Evolutionary conservation across 176 grass and related monocot genomes (phyloP).

Genomic region (Panicum miliaceum): DNA sequence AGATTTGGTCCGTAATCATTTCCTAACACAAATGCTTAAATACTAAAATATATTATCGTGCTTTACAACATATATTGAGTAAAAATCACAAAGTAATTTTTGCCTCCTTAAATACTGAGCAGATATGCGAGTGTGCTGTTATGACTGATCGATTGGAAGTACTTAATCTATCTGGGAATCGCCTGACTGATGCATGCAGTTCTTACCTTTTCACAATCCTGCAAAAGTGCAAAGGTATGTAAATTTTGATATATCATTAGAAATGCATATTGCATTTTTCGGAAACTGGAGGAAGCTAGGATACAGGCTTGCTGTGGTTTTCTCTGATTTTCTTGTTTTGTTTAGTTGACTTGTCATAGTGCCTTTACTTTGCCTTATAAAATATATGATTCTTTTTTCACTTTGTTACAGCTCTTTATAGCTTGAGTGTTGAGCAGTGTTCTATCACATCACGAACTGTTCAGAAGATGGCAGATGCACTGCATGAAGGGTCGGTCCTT

Average conservation of each 20-base stretch:
- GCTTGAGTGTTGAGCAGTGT: constrained; percentile 95
- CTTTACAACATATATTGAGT: neutral
- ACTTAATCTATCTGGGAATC: constrained; percentile 93
- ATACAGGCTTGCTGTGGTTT: constrained; percentile 1
- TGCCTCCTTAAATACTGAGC: constrained; percentile 33
- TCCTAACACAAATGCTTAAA: neutral
- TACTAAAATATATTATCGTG: constrained; percentile 18
- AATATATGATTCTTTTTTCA: constrained; percentile 17
- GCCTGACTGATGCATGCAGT: constrained; percentile 94
- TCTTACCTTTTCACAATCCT: constrained; percentile 93
- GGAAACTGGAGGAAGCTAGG: neutral
- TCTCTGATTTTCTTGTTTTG: constrained; percentile 13
- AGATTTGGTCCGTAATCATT: constrained; percentile 5
- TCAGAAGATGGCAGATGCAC: constrained; percentile 86
- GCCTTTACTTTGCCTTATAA: constrained; percentile 19
- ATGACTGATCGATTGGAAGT: constrained; percentile 82
- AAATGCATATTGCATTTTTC: neutral
- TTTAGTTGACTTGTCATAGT: constrained; percentile 9
- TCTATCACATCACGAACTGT: constrained; percentile 92
- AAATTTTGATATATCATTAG: neutral
- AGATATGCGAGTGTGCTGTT: constrained; percentile 95
- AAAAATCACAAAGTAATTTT: constrained; percentile 8
- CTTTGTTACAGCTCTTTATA: constrained; percentile 73
- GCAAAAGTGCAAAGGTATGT: constrained; percentile 86
- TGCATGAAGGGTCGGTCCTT: constrained; percentile 76